Percentiles rank a stretch among this genome's conserved stretches.
Evolutionary conservation across 2,329 filamentous ascomycete genomes (phyloP).

Genomic region (Aschersonia sp.): DNA sequence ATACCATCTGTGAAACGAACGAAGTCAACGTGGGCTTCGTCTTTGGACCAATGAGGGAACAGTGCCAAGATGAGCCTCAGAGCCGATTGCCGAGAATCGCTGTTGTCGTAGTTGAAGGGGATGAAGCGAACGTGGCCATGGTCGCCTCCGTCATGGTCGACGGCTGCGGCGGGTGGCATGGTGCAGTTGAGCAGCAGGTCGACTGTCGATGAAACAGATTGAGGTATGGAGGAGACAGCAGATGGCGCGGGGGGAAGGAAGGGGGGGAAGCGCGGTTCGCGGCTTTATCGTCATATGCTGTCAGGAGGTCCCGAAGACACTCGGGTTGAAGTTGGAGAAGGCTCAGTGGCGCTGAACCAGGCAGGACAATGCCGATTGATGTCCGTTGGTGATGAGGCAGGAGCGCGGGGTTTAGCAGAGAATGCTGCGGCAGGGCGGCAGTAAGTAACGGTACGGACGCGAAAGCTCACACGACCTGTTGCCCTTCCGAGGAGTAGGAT

Average conservation of each 20-base stretch:
- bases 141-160: slow-evolving; percentile 11
- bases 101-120: slow-evolving; percentile 61
- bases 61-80: slow-evolving; percentile 64
- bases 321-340: slow-evolving; percentile 1
- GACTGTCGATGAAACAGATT: not conserved
- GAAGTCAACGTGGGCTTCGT: slow-evolving; percentile 65
- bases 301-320: not conserved
- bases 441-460: slow-evolving; percentile 3
- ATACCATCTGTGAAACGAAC: slow-evolving; percentile 93
- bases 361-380: too few species aligned
- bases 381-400: too few species aligned
- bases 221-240: not conserved
- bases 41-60: slow-evolving; percentile 66
- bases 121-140: slow-evolving; percentile 45
- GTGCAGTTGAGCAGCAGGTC: slow-evolving; percentile 1
- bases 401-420: too few species aligned
- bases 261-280: not conserved
- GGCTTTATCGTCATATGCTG: not conserved
- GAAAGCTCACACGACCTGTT: slow-evolving; percentile 24
- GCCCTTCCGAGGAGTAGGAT: slow-evolving; percentile 14
- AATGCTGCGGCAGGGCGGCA: not conserved
- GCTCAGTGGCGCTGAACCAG: too few species aligned
- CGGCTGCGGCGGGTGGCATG: slow-evolving; percentile 20
- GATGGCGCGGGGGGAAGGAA: not conserved
- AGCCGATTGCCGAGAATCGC: slow-evolving; percentile 66